These are phyloP conservation scores for Peniophora sp. DNA, from an alignment of 1,284 basidiomycete species.

Conservation along the genomic window DNA sequence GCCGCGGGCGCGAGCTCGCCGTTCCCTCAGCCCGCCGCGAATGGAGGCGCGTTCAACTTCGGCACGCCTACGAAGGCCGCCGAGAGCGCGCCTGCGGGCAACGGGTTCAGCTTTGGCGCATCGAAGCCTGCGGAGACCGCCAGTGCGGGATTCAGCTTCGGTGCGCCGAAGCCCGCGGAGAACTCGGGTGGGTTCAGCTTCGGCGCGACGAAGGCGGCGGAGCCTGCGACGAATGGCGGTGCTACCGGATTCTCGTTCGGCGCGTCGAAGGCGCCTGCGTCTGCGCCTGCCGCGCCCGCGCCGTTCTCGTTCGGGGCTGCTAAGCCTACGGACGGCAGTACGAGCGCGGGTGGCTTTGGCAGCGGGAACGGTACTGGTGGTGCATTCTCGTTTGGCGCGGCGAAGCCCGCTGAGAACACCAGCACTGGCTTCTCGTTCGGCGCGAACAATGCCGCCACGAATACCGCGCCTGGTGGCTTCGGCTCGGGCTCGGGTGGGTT, in stretches of 20 bases:
- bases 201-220: conserved; percentile 9
- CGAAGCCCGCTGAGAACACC: background rate
- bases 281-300: background rate
- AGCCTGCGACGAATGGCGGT: background rate
- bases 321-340: background rate
- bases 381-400: conserved; percentile 1
- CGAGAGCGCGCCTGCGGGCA: background rate
- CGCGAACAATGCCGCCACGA: conserved; percentile 8
- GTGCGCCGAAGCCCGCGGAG: background rate
- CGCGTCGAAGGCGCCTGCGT: conserved; percentile 11
- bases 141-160: background rate
- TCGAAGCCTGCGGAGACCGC: conserved; percentile 12
- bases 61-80: conserved; percentile 18
- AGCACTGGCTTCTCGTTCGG: conserved; percentile 12
- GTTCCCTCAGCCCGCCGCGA: background rate
- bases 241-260: conserved; percentile 14
- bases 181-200: conserved; percentile 26
- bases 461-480: background rate
- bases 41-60: conserved; percentile 26
- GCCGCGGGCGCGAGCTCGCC: background rate
- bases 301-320: background rate
- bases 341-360: conserved; percentile 28
- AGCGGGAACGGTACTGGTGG: conserved; percentile 1
- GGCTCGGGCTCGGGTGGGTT: background rate
- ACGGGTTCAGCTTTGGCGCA: conserved; percentile 9